Evolutionary conservation across 805 yeast genomes (phyloP), one percentile per base, ranked within the genome.

Genomic region (Saccharomyces kudriavzevii): DNA sequence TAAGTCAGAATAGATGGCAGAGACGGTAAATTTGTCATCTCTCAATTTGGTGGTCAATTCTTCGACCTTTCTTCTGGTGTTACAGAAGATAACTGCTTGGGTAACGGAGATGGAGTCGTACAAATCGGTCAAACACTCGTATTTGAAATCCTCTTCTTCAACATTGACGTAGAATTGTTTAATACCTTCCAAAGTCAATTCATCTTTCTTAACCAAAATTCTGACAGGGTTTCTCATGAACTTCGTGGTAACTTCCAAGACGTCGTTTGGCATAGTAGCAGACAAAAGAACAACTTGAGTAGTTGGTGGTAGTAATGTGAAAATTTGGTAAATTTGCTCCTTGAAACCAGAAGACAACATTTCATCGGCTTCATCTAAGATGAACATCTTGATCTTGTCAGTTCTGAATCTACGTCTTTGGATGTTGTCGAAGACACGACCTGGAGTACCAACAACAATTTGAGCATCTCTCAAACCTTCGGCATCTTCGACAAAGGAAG

Each of bases 281-380:
- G 94, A 85, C 35, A 92, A 85, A 59, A 91, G 82, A 55, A 91
- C 97, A 58, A 89, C 96, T 73, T 91, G 98, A 30, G 87, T 82
- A 35, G 84, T 77, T 46, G 85, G 76, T 51, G 97, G 96, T 61
- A 91, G 77, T 58, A 79, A 77, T 66, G 84, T 82, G 79, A 86
- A 90, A 57, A 90, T 86, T 62, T 90, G 94, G 75, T 87, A 87
- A 61, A 91, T 90, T 74, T 89, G 96, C 65, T 88, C 92, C 71
- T 88, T 85, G 80, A 91, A 92, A 54, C 97, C 97, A 52, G 67
- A 60, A 40, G 67, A 80, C 70, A 91, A 80, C 82, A 91, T 79
- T 78, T 91, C 97, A 78, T 91, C 98, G 65, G 97, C 97, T 77
- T 91, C 98, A 75, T 91, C 98, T 67, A 91, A 79, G 68, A 91